Conservation (phyloP, 371 early-diverging fungal genomes). For the Syncephalastrum racemosum region DNA sequence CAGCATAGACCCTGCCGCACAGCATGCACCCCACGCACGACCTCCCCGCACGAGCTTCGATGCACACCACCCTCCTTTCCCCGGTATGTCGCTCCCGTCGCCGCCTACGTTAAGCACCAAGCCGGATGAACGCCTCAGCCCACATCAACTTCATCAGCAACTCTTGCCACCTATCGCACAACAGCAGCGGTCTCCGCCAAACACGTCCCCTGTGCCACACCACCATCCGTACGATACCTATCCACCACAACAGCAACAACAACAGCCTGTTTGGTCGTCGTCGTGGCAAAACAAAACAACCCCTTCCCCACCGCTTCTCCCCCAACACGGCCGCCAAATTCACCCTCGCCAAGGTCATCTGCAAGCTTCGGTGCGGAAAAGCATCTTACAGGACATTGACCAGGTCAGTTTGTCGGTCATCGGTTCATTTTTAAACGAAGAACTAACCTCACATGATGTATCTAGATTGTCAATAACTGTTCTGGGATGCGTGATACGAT, state of each 20-base stretch:
- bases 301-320: conserved; percentile 3
- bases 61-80: conserved; percentile 4
- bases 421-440: too few relatives aligned
- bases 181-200: conserved; percentile 2
- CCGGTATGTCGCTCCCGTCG: too few relatives aligned
- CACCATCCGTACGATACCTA: conserved; percentile 9
- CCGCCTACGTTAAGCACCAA: too few relatives aligned
- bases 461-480: conserved; percentile 14
- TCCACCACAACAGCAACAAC: conserved; percentile 8
- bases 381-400: conserved; percentile 15
- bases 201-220: conserved; percentile 7
- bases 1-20: conserved; percentile 13
- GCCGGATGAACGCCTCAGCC: too few relatives aligned
- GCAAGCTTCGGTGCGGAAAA: conserved; percentile 6
- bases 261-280: conserved; percentile 2
- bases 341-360: conserved; percentile 6
- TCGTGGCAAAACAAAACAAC: too few relatives aligned
- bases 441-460: neutral
- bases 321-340: conserved; percentile 1
- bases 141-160: conserved; percentile 1
- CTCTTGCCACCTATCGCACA: neutral
- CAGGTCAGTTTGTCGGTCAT: conserved; percentile 8
- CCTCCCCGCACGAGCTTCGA: conserved; percentile 7
- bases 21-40: conserved; percentile 4
- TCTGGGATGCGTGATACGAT: conserved; percentile 16